Conservation (phyloP, 208 protist genomes). For the Acanthamoeba rhysodes region DNA sequence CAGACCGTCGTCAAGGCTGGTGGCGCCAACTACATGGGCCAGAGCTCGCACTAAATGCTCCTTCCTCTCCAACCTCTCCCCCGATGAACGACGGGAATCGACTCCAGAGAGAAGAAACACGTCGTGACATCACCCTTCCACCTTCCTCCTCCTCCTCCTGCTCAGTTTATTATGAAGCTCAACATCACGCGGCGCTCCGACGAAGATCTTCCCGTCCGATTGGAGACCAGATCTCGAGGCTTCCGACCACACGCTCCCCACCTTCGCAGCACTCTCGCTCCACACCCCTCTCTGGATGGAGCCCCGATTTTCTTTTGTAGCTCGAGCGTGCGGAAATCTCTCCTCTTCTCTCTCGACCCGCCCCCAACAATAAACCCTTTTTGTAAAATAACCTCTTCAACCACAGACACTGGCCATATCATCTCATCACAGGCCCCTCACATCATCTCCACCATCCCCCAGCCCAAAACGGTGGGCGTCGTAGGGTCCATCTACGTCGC, state of each 20-base stretch:
- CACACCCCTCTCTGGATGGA: background rate
- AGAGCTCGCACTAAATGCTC: constrained; percentile 7
- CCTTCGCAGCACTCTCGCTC: background rate
- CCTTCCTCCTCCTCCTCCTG: background rate
- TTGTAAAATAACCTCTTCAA: background rate
- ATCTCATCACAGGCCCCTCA: too few relatives aligned
- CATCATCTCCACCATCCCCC: background rate
- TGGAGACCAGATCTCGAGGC: background rate
- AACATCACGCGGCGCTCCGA: background rate
- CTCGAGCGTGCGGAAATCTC: background rate
- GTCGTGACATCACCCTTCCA: background rate
- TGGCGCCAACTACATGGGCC: constrained; percentile 88
- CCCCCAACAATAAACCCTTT: background rate
- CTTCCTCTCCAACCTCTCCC: background rate
- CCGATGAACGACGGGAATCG: background rate
- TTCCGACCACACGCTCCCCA: background rate
- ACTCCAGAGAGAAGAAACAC: background rate
- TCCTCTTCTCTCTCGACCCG: background rate
- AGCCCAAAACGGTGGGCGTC: too few relatives aligned
- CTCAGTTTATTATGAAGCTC: background rate
- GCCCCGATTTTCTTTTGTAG: background rate
- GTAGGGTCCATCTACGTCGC: too few relatives aligned
- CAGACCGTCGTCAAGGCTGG: constrained; percentile 82
- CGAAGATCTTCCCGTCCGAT: background rate
- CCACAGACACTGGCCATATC: too few relatives aligned